Evolutionary conservation across 1,284 basidiomycete species (phyloP), one percentile per base, ranked within the genome.

Genomic region (Tilletia caries): DNA sequence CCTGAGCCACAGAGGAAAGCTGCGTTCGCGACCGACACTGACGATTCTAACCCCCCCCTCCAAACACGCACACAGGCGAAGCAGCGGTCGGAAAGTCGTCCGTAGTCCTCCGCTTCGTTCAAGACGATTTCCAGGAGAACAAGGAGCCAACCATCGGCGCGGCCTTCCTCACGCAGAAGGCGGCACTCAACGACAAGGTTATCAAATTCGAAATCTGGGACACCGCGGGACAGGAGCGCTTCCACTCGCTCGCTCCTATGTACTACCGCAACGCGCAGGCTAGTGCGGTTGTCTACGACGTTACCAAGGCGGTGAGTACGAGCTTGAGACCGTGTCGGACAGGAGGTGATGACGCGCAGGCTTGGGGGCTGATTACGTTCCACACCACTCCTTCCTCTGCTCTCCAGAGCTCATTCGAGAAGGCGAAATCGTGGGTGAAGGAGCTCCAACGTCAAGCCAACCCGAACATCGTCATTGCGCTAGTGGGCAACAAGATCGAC

Each of bases 1-100:
- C 41, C 20, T 20, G 15, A 41, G 15, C 8, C 8, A 41, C 8
- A 41, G 37, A 41, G 37, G 37, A 41, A 41, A 41, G 10, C 8
- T 1, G 37, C 15, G n/a, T n/a, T n/a, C n/a, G n/a, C n/a, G n/a
- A n/a, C n/a, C n/a, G n/a, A n/a, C n/a, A n/a, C n/a, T n/a, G n/a
- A n/a, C n/a, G n/a, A 41, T 6, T 10, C 37, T 41, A 6, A 41
- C 15, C 37, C 8, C 37, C 37, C 37, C 15, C 37, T 41, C 2
- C 37, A 20, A 20, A 64, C 3, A 3, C 2, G 20, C 3, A n/a
- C 1, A 50, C 67, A 95, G 93, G 95, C 78, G 96, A 98, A 87
- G 94, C 95, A 72, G 95, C 96, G 70, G 96, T 99, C 68, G 96
- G 96, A 75, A 99, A 99, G 87, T 97, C 95, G n/a, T 98, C 95